Conservation (phyloP, 306 rosid species). For the Senna tora region DNA sequence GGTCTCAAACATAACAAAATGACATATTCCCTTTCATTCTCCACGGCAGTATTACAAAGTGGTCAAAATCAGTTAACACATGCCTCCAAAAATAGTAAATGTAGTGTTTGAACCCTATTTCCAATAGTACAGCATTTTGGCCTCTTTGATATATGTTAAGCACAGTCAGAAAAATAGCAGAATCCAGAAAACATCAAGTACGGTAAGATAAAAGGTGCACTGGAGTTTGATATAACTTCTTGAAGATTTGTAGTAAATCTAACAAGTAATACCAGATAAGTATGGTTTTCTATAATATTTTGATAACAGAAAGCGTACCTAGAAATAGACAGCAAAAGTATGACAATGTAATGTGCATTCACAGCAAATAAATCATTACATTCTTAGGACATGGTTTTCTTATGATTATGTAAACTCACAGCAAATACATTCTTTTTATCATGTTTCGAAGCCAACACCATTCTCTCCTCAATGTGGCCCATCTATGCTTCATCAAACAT, state of each 20-base stretch:
- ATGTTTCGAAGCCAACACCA: constrained; percentile 10
- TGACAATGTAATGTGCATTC: neutral
- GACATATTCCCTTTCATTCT: constrained; percentile 5
- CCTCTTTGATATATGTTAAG: neutral
- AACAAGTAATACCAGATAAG: neutral
- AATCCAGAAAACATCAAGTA: neutral
- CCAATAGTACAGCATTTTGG: neutral
- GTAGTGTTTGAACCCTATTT: neutral
- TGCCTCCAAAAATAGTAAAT: neutral
- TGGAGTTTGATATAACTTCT: neutral
- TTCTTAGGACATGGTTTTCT: neutral
- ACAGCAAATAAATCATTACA: neutral
- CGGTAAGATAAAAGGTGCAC: neutral
- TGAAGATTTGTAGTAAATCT: neutral
- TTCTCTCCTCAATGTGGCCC: neutral
- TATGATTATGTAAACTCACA: neutral
- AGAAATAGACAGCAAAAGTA: neutral
- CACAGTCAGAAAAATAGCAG: neutral
- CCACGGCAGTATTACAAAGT: neutral
- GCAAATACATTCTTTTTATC: neutral
- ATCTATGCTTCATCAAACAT: neutral
- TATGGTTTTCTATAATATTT: neutral
- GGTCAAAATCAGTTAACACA: constrained; percentile 5
- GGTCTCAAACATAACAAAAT: neutral
- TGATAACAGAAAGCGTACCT: neutral